Evolutionary conservation across 257 asterid species (phyloP).

Genomic region (Nicotiana tomentosiformis): DNA sequence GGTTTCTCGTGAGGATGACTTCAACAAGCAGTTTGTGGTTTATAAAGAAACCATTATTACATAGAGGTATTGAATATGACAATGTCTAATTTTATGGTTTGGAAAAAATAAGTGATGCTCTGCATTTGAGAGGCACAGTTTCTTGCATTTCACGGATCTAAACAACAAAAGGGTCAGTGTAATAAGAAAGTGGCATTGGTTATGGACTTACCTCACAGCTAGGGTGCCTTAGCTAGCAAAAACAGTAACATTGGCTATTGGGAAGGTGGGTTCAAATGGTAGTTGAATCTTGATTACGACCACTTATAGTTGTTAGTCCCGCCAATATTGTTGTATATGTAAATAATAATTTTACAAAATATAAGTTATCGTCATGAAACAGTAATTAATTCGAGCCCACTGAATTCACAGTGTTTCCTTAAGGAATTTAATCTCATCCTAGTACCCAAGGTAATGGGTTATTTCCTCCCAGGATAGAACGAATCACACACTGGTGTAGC

Average conservation of each 20-base stretch:
- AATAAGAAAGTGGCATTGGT: background rate
- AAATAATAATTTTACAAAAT: too few relatives aligned
- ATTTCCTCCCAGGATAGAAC: too few relatives aligned
- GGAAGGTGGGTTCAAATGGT: background rate
- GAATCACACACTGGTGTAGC: too few relatives aligned
- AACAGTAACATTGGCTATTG: background rate
- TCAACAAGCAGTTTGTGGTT: slow-evolving; percentile 18
- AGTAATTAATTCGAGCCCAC: too few relatives aligned
- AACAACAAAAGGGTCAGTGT: background rate
- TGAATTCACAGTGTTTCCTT: too few relatives aligned
- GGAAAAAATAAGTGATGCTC: background rate
- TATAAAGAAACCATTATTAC: background rate
- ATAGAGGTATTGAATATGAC: slow-evolving; percentile 5
- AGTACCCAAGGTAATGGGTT: too few relatives aligned
- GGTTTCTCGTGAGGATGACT: slow-evolving; percentile 37
- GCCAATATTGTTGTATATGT: too few relatives aligned
- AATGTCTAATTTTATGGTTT: background rate
- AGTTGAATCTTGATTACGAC: background rate
- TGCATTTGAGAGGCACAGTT: background rate
- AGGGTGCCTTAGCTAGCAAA: background rate
- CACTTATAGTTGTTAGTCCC: too few relatives aligned
- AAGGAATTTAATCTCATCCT: too few relatives aligned
- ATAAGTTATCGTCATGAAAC: too few relatives aligned
- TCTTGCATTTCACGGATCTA: background rate
- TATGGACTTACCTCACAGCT: background rate